Conservation (phyloP, 176 grass and related monocot genomes). For the Ensete glaucum region DNA sequence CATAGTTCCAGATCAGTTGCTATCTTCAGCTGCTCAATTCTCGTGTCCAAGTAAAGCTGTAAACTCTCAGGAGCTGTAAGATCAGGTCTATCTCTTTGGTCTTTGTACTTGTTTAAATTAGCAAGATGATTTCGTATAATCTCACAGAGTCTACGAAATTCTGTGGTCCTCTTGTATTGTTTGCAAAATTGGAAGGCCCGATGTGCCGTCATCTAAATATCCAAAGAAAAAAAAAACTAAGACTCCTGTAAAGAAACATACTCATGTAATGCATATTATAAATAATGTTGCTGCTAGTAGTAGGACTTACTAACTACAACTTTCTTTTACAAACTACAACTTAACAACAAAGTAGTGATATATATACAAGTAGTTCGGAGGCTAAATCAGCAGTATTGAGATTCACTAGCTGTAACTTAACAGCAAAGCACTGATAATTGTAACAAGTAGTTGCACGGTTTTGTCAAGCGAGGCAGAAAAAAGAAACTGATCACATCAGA, state of each 20-base stretch:
- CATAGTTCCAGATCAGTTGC: constrained; percentile 84
- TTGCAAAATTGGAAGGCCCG: constrained; percentile 96
- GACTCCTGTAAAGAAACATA: neutral
- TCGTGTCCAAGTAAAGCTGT: constrained; percentile 86
- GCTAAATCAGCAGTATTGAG: neutral
- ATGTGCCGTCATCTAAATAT: constrained; percentile 84
- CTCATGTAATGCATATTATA: neutral
- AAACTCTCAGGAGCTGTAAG: constrained; percentile 64
- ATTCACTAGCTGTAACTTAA: neutral
- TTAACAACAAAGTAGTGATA: neutral
- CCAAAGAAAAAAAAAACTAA: neutral
- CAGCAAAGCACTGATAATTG: neutral
- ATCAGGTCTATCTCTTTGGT: constrained; percentile 92
- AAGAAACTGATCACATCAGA: neutral
- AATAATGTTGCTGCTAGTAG: neutral
- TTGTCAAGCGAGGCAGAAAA: neutral
- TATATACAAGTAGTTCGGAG: neutral
- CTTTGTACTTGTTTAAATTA: constrained; percentile 92
- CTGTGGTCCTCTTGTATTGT: constrained; percentile 85
- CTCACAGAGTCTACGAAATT: constrained; percentile 93
- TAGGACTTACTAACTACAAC: neutral
- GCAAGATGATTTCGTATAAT: constrained; percentile 89
- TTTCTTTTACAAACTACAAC: neutral
- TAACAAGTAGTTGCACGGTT: neutral
- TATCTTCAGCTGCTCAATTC: constrained; percentile 88